Percentiles rank a stretch among this genome's conserved stretches.
These are phyloP conservation scores for Thermothielavioides terrestris DNA, from an alignment of 495 filamentous ascomycete genomes.

Conservation along the genomic window DNA sequence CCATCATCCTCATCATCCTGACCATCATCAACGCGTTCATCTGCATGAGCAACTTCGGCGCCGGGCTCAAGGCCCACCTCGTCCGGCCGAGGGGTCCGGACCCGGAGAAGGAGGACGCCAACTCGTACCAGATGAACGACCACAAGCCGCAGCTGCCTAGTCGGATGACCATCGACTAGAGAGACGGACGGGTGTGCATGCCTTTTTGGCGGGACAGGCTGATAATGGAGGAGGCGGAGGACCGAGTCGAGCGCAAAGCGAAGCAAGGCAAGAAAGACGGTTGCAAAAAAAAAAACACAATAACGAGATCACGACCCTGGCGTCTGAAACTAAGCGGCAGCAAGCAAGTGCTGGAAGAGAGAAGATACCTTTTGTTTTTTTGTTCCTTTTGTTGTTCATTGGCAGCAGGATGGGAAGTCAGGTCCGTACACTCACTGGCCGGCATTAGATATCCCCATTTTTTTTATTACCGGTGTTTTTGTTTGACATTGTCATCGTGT, in stretches of 20 bases:
- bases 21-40: conserved; percentile 84
- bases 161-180: conserved; percentile 86
- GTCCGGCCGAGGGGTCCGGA: conserved; percentile 52
- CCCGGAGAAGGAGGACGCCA: conserved; percentile 62
- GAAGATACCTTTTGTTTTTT: too few species aligned
- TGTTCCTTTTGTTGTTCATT: neutral
- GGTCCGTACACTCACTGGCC: neutral
- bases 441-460: conserved; percentile 3
- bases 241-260: too few species aligned
- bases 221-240: too few species aligned
- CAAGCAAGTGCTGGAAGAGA: neutral
- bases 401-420: neutral
- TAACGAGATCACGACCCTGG: conserved; percentile 14
- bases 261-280: too few species aligned
- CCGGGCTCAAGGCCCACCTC: conserved; percentile 83
- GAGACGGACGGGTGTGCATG: neutral
- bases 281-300: neutral
- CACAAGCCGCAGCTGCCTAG: conserved; percentile 52
- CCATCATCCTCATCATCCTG: conserved; percentile 73
- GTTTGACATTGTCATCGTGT: neutral
- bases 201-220: neutral
- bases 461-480: neutral
- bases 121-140: conserved; percentile 57
- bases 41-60: conserved; percentile 85
- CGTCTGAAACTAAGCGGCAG: neutral